Percentiles rank a stretch among this genome's conserved stretches.
phyloP scores from a whole-genome alignment of 2,329 filamentous ascomycete species.

The Fusarium phyllophilum region DNA sequence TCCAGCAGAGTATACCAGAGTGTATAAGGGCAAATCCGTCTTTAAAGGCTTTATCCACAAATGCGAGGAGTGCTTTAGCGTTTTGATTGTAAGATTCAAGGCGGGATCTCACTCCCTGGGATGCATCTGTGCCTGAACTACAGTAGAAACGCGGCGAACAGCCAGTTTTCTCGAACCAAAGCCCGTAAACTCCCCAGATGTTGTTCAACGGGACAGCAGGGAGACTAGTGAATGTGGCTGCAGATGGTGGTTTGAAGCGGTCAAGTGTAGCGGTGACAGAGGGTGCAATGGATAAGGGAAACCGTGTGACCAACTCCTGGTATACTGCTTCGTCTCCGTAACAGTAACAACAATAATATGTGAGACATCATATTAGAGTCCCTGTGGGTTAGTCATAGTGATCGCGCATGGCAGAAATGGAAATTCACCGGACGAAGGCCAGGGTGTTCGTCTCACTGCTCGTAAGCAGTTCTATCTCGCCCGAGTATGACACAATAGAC shows the following conservation, averaged over 20 bases:
- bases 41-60: background rate
- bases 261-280: too few species aligned
- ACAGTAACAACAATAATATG: background rate
- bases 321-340: fast-evolving
- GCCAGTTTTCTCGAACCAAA: too few species aligned
- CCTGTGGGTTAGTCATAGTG: background rate
- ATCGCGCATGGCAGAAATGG: background rate
- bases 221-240: too few species aligned
- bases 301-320: fast-evolving
- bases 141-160: too few species aligned
- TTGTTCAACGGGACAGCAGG: too few species aligned
- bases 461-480: fast-evolving
- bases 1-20: background rate
- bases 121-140: too few species aligned
- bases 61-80: too few species aligned
- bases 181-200: too few species aligned
- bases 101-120: fast-evolving
- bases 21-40: fast-evolving
- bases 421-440: background rate
- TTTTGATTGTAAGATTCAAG: background rate
- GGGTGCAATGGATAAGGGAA: background rate
- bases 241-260: too few species aligned
- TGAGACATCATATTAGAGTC: background rate
- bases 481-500: fast-evolving
- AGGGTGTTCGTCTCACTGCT: fast-evolving